Percentiles rank a stretch among this genome's conserved stretches.
Conservation (phyloP, 495 filamentous ascomycete genomes). For the Lasiosphaeriaceae sp. region DNA sequence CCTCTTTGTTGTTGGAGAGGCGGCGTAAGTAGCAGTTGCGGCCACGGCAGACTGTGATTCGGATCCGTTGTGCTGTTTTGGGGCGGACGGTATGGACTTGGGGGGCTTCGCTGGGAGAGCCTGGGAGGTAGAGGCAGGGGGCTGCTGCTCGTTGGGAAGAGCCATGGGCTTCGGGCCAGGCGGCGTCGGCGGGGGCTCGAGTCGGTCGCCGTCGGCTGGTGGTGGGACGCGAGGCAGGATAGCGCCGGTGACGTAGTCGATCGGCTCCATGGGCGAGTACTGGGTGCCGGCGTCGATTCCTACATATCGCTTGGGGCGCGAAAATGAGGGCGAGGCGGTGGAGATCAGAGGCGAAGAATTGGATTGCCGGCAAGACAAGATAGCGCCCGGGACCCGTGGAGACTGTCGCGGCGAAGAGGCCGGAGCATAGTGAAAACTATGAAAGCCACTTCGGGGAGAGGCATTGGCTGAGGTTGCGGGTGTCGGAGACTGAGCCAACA, state of each 20-base stretch:
- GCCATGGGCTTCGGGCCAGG: slow-evolving; percentile 21
- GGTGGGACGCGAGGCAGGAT: slow-evolving; percentile 26
- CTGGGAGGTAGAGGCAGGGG: slow-evolving; percentile 16
- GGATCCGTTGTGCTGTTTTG: not conserved
- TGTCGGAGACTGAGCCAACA: slow-evolving; percentile 48
- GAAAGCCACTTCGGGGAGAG: slow-evolving; percentile 38
- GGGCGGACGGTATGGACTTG: slow-evolving; percentile 8
- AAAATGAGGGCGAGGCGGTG: slow-evolving; percentile 30
- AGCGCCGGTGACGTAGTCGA: slow-evolving; percentile 33
- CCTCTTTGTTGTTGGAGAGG: slow-evolving; percentile 29
- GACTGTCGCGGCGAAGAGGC: slow-evolving; percentile 40
- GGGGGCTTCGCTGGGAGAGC: slow-evolving; percentile 5
- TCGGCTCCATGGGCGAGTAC: slow-evolving; percentile 52
- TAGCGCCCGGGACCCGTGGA: slow-evolving; percentile 39
- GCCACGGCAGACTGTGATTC: not conserved
- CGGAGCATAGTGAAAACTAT: slow-evolving; percentile 43
- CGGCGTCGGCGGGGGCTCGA: slow-evolving; percentile 22
- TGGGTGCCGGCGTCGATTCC: slow-evolving; percentile 54
- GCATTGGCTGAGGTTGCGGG: slow-evolving; percentile 41
- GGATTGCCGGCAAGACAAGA: slow-evolving; percentile 41
- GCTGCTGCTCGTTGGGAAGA: slow-evolving; percentile 14
- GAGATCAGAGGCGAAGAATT: slow-evolving; percentile 32
- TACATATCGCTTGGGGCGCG: slow-evolving; percentile 43
- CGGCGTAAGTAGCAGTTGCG: not conserved
- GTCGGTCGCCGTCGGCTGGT: slow-evolving; percentile 14